A percentile compares a stretch with the other conserved stretches of the same genome.
Evolutionary conservation across 495 filamentous ascomycete genomes (phyloP).

Genomic region (Penicillium coffeae): DNA sequence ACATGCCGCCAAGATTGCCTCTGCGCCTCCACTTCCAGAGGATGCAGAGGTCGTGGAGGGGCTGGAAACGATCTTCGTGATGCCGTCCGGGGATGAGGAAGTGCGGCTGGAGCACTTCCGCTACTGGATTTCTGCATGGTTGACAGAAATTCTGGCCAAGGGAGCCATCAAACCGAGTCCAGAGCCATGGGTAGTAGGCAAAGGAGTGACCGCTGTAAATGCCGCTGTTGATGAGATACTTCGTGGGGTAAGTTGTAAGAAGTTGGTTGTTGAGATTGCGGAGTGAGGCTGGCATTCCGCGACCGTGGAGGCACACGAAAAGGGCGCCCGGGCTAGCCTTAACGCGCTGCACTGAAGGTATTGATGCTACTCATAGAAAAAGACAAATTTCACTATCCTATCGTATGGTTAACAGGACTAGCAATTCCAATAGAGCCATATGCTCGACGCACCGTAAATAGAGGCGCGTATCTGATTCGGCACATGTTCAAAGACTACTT

Average conservation of each 20-base stretch:
- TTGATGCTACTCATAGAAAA: no score
- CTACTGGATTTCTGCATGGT: slow-evolving; percentile 41
- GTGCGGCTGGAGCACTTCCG: slow-evolving; percentile 34
- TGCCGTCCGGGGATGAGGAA: slow-evolving; percentile 28
- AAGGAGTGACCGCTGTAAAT: slow-evolving; percentile 41
- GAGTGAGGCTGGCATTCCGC: not conserved
- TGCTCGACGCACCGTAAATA: no score
- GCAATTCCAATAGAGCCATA: no score
- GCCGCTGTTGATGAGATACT: slow-evolving; percentile 38
- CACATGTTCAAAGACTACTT: no score
- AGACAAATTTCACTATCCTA: no score
- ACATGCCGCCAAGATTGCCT: slow-evolving; percentile 38
- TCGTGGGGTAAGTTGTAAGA: slow-evolving; percentile 45
- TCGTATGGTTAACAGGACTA: no score
- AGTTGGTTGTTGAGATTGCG: slow-evolving; percentile 36
- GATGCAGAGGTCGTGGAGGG: slow-evolving; percentile 30
- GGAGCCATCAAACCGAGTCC: slow-evolving; percentile 44
- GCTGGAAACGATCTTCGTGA: slow-evolving; percentile 39
- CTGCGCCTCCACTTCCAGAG: slow-evolving; percentile 28
- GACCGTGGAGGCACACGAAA: no score
- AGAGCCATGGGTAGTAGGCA: slow-evolving; percentile 37
- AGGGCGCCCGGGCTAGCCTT: no score
- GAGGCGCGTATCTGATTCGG: no score
- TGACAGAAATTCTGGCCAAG: slow-evolving; percentile 37
- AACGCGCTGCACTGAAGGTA: no score